Evolutionary conservation across 23 red algal genomes (phyloP).

Genomic region (Chondrus crispus): DNA sequence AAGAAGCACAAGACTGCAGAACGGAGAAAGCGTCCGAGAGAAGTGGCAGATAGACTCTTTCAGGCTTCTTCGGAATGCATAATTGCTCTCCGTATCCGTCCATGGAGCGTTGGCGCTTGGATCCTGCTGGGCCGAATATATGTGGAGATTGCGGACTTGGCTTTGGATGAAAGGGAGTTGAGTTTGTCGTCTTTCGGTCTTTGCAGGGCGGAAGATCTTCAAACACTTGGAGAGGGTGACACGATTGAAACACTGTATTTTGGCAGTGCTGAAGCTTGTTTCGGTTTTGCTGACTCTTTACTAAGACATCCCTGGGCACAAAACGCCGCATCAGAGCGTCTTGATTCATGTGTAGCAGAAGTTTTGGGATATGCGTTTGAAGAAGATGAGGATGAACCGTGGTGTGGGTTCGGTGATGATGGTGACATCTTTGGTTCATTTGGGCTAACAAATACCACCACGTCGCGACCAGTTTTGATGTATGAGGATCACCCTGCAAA

Average conservation of each 20-base stretch:
- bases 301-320: constrained; percentile 33
- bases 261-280: constrained; percentile 49
- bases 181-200: constrained; percentile 52
- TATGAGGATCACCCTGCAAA: constrained; percentile 23
- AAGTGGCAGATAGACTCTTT: constrained; percentile 40
- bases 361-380: constrained; percentile 34
- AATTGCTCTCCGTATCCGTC: constrained; percentile 43
- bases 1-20: constrained; percentile 65
- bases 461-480: constrained; percentile 33
- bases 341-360: not conserved
- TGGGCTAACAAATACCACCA: constrained; percentile 43
- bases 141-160: constrained; percentile 58
- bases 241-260: constrained; percentile 23
- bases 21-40: constrained; percentile 48
- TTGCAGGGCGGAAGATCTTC: constrained; percentile 22
- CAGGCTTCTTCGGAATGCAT: constrained; percentile 49
- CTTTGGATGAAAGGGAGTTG: constrained; percentile 60
- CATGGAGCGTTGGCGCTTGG: constrained; percentile 67
- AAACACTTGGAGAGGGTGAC: constrained; percentile 38
- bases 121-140: constrained; percentile 57
- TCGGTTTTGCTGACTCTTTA: constrained; percentile 54
- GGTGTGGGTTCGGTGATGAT: constrained; percentile 57
- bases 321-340: not conserved
- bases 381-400: not conserved
- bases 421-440: constrained; percentile 53